phyloP scores from a whole-genome alignment of 805 yeast genomes.

The Metschnikowia drakensbergensis region DNA sequence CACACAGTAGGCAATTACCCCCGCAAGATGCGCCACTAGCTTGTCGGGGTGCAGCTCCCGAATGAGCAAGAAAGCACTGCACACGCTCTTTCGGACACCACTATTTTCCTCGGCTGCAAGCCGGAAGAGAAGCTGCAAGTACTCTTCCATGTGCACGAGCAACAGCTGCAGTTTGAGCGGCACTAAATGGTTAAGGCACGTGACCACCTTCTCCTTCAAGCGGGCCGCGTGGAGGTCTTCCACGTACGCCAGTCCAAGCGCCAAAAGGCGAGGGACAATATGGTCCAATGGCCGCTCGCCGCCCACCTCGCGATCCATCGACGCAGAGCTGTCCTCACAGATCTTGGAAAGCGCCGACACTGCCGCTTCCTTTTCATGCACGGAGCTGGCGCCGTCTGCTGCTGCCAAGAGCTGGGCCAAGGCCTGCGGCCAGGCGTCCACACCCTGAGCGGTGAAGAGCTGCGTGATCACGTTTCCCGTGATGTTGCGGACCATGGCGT shows the following conservation, averaged over 20 bases:
- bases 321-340: slow-evolving; percentile 78
- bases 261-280: slow-evolving; percentile 39
- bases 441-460: slow-evolving; percentile 64
- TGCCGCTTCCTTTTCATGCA: slow-evolving; percentile 61
- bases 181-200: slow-evolving; percentile 74
- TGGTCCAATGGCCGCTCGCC: slow-evolving; percentile 65
- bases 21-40: slow-evolving; percentile 72
- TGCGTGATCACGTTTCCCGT: slow-evolving; percentile 90
- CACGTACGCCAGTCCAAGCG: background rate
- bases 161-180: slow-evolving; percentile 66
- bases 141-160: slow-evolving; percentile 60
- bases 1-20: slow-evolving; percentile 79
- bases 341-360: slow-evolving; percentile 79
- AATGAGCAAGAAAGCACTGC: slow-evolving; percentile 68
- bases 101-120: slow-evolving; percentile 62
- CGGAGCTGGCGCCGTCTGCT: slow-evolving; percentile 19
- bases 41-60: slow-evolving; percentile 79
- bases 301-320: slow-evolving; percentile 60
- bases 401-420: slow-evolving; percentile 66
- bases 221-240: slow-evolving; percentile 41
- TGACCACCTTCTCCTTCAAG: slow-evolving; percentile 59
- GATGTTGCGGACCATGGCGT: slow-evolving; percentile 71
- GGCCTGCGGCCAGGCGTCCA: slow-evolving; percentile 68
- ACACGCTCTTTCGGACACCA: slow-evolving; percentile 66
- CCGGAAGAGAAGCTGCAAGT: slow-evolving; percentile 58